A percentile compares a stretch with the other conserved stretches of the same genome.
phyloP scores from a whole-genome alignment of 2,329 filamentous ascomycete species.

The Aphanocladium album region DNA sequence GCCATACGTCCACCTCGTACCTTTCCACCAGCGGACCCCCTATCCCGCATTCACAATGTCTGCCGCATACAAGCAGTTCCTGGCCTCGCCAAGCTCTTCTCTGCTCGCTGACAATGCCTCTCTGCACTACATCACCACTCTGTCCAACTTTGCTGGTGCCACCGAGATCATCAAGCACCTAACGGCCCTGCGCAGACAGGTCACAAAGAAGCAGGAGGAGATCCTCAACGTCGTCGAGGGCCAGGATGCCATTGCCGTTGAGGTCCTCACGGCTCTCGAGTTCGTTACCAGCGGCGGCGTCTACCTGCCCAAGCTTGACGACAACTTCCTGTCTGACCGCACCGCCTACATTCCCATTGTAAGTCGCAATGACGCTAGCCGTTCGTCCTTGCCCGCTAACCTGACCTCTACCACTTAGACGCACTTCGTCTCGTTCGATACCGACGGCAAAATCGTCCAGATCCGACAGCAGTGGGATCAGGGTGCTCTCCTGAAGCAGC shows the following conservation, averaged over 20 bases:
- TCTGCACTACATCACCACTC: slow-evolving; percentile 85
- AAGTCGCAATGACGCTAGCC: slow-evolving; percentile 29
- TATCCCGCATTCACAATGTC: slow-evolving; percentile 30
- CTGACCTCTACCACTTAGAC: slow-evolving; percentile 45
- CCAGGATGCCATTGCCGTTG: slow-evolving; percentile 66
- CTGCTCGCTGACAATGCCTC: slow-evolving; percentile 61
- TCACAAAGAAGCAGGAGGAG: slow-evolving; percentile 80
- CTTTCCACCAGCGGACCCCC: slow-evolving; percentile 1
- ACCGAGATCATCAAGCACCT: slow-evolving; percentile 81
- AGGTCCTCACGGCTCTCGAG: slow-evolving; percentile 77
- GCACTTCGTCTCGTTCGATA: slow-evolving; percentile 83
- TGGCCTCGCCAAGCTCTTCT: slow-evolving; percentile 59
- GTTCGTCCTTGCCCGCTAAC: background rate
- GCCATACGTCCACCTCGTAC: background rate
- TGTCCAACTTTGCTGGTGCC: slow-evolving; percentile 65
- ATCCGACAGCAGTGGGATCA: slow-evolving; percentile 96
- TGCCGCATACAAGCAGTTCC: slow-evolving; percentile 64
- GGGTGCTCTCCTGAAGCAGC: slow-evolving; percentile 82
- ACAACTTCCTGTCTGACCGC: slow-evolving; percentile 87
- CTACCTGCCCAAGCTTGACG: slow-evolving; percentile 84
- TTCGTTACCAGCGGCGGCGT: slow-evolving; percentile 77
- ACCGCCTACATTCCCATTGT: slow-evolving; percentile 77
- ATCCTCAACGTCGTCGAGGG: slow-evolving; percentile 71
- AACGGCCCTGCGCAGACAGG: slow-evolving; percentile 60
- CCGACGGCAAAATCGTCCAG: slow-evolving; percentile 71